phyloP scores from a whole-genome alignment of 805 yeast species.

The Saccharomycopsis fermentans region DNA sequence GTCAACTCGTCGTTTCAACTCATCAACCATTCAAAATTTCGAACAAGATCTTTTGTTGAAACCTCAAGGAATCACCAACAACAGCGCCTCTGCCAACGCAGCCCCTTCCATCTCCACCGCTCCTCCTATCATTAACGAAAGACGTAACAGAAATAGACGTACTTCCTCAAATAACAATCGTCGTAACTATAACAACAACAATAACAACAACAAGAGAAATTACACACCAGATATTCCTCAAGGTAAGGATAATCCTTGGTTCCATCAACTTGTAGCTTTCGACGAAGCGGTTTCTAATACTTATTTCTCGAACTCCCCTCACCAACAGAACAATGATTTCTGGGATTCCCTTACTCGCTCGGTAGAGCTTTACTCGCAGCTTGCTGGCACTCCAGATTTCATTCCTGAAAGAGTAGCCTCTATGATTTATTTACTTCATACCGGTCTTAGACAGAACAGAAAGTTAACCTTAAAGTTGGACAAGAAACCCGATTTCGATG shows the following conservation, averaged over 20 bases:
- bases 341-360: conserved; percentile 45
- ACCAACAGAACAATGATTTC: conserved; percentile 31
- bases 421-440: conserved; percentile 41
- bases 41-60: conserved; percentile 15
- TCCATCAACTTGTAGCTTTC: conserved; percentile 39
- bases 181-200: conserved; percentile 21
- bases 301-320: conserved; percentile 21
- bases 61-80: conserved; percentile 21
- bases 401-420: conserved; percentile 37
- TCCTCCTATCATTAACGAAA: conserved; percentile 17
- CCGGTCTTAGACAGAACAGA: conserved; percentile 47
- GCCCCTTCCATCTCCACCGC: neutral
- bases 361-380: conserved; percentile 39
- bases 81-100: conserved; percentile 6
- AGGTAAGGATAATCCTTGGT: conserved; percentile 35
- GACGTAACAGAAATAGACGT: conserved; percentile 9
- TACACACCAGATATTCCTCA: conserved; percentile 19
- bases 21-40: conserved; percentile 6
- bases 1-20: conserved; percentile 14
- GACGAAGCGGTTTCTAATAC: conserved; percentile 36
- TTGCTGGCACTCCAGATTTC: conserved; percentile 38
- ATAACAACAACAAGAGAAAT: conserved; percentile 18
- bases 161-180: conserved; percentile 21
- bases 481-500: conserved; percentile 51
- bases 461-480: conserved; percentile 43